phyloP scores from a whole-genome alignment of 31 red algal species.

The Bonnemaisonia californica region DNA sequence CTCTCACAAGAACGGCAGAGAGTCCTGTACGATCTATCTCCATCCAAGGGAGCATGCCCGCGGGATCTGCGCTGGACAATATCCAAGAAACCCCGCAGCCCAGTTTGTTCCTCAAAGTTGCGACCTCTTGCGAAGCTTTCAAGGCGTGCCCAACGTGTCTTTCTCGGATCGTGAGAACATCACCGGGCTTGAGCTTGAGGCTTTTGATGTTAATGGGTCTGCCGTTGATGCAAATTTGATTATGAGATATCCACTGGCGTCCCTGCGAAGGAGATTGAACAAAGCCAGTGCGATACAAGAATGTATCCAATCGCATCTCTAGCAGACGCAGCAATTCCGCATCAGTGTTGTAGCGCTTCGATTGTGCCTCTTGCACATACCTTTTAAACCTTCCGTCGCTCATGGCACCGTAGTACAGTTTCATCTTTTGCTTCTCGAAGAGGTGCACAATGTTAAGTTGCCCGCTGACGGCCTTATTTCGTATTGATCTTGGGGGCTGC shows the following conservation, averaged over 20 bases:
- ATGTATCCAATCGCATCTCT: slow-evolving; percentile 73
- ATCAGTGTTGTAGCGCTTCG: slow-evolving; percentile 48
- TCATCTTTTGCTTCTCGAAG: slow-evolving; percentile 83
- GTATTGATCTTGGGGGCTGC: slow-evolving; percentile 44
- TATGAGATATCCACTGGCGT: slow-evolving; percentile 77
- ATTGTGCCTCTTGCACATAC: slow-evolving; percentile 46
- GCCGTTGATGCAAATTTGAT: slow-evolving; percentile 75
- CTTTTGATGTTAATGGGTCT: slow-evolving; percentile 32
- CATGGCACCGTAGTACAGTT: slow-evolving; percentile 73
- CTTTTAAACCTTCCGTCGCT: slow-evolving; percentile 65
- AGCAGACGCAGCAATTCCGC: slow-evolving; percentile 66
- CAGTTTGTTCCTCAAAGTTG: slow-evolving; percentile 33
- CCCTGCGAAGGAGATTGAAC: slow-evolving; percentile 57
- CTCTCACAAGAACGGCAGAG: slow-evolving; percentile 60
- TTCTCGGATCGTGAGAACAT: slow-evolving; percentile 54
- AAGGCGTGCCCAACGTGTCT: slow-evolving; percentile 32
- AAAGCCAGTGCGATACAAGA: slow-evolving; percentile 82
- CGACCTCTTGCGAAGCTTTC: slow-evolving; percentile 30
- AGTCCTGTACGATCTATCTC: slow-evolving; percentile 72
- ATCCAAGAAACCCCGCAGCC: slow-evolving; percentile 62
- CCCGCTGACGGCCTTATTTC: slow-evolving; percentile 53
- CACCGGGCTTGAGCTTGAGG: slow-evolving; percentile 39
- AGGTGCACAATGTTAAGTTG: slow-evolving; percentile 61
- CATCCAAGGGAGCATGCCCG: slow-evolving; percentile 79
- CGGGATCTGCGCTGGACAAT: slow-evolving; percentile 19